phyloP scores from a whole-genome alignment of 2,329 filamentous ascomycete species.

The Elsinoe ampelina region DNA sequence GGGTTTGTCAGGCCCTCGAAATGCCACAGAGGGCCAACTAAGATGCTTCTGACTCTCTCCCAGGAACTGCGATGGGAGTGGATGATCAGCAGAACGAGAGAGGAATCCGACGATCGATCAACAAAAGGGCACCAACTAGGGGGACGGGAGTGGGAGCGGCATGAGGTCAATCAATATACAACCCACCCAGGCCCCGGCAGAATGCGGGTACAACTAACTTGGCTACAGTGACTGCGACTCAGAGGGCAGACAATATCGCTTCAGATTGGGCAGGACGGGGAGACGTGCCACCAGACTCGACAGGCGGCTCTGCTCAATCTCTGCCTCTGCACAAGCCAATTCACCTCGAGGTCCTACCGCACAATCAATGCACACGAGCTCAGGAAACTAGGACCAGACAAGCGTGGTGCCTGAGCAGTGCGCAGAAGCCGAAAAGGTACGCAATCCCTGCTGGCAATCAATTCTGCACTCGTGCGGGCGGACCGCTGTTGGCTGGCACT shows the following conservation, averaged over 20 bases:
- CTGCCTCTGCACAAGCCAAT: conserved; percentile 1
- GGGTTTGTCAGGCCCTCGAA: conserved; percentile 3
- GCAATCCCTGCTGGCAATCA: conserved; percentile 17
- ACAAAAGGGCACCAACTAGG: conserved; percentile 7
- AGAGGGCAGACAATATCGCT: conserved; percentile 11
- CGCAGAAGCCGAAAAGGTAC: conserved; percentile 15
- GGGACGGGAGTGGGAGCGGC: conserved; percentile 11
- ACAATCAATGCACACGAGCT: background rate
- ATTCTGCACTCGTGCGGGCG: conserved; percentile 8
- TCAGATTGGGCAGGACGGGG: conserved; percentile 9
- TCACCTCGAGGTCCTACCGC: background rate
- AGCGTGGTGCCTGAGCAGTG: conserved; percentile 17
- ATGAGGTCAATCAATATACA: conserved; percentile 15
- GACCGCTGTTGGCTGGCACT: conserved; percentile 14
- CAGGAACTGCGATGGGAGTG: conserved; percentile 10
- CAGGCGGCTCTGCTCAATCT: conserved; percentile 9
- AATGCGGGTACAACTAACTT: conserved; percentile 11
- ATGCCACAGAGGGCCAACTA: background rate
- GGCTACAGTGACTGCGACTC: conserved; percentile 4
- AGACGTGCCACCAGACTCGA: conserved; percentile 1
- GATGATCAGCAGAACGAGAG: conserved; percentile 13
- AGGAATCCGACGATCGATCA: conserved; percentile 14
- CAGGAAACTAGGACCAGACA: conserved; percentile 15
- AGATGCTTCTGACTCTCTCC: conserved; percentile 4
- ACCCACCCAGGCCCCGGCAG: conserved; percentile 10